phyloP scores from a whole-genome alignment of 352 stramenopile genomes.

The Pythium folliculosum region DNA sequence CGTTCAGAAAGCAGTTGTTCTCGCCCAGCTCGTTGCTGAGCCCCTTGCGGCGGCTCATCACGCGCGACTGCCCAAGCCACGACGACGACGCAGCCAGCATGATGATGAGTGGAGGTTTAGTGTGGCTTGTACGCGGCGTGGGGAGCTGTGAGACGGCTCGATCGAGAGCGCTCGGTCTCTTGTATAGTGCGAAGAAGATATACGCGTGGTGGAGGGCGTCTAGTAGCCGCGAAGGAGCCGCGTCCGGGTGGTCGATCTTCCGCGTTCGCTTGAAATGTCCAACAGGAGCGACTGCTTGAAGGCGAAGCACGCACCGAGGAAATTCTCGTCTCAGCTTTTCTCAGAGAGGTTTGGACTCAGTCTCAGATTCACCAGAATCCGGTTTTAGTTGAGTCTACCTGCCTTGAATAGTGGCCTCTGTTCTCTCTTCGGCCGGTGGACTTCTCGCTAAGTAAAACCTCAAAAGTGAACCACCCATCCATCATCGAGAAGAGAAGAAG shows the following conservation, averaged over 20 bases:
- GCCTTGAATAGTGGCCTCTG: neutral
- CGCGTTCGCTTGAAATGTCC: neutral
- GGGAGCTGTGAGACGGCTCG: neutral
- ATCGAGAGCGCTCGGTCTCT: slow-evolving; percentile 2
- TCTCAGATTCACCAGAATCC: slow-evolving; percentile 10
- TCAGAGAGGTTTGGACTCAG: slow-evolving; percentile 10
- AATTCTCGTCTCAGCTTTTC: neutral
- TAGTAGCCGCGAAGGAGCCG: neutral
- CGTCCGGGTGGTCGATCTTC: neutral
- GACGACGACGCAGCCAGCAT: slow-evolving; percentile 20
- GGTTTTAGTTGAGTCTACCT: slow-evolving; percentile 7
- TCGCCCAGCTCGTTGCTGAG: slow-evolving; percentile 82
- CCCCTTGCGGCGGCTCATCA: slow-evolving; percentile 69
- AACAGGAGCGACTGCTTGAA: slow-evolving; percentile 15
- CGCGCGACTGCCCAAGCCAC: slow-evolving; percentile 29
- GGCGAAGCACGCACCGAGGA: neutral
- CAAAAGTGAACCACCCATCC: slow-evolving; percentile 29
- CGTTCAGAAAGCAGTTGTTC: slow-evolving; percentile 93
- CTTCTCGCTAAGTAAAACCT: slow-evolving; percentile 17
- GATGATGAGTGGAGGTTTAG: neutral
- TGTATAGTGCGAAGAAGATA: neutral
- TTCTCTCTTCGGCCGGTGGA: neutral
- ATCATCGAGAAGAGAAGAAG: neutral
- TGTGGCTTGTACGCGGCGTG: neutral
- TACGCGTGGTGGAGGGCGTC: neutral